Evolutionary conservation across 2,329 filamentous ascomycete genomes (phyloP).

Genomic region (Aspergillus fischeri): DNA sequence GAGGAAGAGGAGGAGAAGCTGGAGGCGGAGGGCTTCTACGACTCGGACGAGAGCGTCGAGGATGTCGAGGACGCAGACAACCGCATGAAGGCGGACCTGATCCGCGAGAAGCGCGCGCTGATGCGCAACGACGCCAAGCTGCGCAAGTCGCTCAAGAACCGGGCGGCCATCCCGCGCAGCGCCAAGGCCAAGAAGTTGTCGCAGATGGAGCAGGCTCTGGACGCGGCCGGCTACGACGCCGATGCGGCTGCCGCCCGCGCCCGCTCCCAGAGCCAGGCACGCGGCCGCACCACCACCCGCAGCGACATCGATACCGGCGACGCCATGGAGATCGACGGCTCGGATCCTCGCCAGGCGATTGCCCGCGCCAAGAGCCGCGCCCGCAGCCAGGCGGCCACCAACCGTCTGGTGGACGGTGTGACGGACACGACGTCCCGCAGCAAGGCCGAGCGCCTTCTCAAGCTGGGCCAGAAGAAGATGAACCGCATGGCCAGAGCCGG

Average conservation of each 20-base stretch:
- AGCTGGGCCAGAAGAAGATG: slow-evolving; percentile 96
- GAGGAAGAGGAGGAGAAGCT: slow-evolving; percentile 95
- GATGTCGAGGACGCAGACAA: slow-evolving; percentile 86
- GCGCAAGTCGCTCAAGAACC: slow-evolving; percentile 96
- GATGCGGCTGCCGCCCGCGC: slow-evolving; percentile 69
- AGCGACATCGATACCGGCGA: slow-evolving; percentile 60
- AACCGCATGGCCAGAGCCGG: slow-evolving; percentile 87
- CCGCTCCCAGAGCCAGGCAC: slow-evolving; percentile 54
- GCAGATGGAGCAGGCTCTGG: slow-evolving; percentile 80
- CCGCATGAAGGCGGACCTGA: slow-evolving; percentile 86
- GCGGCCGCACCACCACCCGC: slow-evolving; percentile 67
- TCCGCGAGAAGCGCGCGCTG: slow-evolving; percentile 87
- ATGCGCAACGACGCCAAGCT: slow-evolving; percentile 93
- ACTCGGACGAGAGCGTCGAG: slow-evolving; percentile 76
- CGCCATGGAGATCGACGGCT: slow-evolving; percentile 58
- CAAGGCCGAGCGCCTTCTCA: slow-evolving; percentile 82
- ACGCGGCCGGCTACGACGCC: slow-evolving; percentile 81
- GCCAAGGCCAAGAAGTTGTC: slow-evolving; percentile 76
- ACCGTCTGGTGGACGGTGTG: slow-evolving; percentile 52
- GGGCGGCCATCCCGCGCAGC: slow-evolving; percentile 84
- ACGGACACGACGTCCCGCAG: slow-evolving; percentile 60
- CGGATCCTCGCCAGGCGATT: slow-evolving; percentile 44
- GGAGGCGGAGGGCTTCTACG: slow-evolving; percentile 89
- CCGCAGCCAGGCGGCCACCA: slow-evolving; percentile 49
- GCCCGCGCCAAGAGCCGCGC: slow-evolving; percentile 70